Evolutionary conservation across 2,329 filamentous ascomycete species (phyloP), one percentile per base, ranked within the genome.

Genomic region (Rutstroemia sydowiana): DNA sequence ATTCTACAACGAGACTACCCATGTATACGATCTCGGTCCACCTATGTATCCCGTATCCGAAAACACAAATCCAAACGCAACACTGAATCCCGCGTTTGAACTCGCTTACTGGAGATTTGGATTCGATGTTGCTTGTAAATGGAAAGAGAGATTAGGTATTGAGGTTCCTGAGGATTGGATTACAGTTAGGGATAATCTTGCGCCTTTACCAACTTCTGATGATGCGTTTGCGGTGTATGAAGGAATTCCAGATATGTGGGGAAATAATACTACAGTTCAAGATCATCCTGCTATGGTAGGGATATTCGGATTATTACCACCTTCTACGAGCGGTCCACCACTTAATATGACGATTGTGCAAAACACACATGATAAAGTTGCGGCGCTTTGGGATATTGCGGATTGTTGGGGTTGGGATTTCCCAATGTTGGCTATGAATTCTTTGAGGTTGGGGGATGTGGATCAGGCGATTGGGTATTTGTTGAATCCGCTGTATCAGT

Each of bases 51-150:
- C 73, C 0, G 73, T 75, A 5, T 73, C 74, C 1, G 79, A 83
- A 59, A 83, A 81, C 56, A 82, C 79, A 0, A 71, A 72, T 10
- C 77, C 78, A 1, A 81, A 81, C 54, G 64, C 60, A 1, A 82
- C 78, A 0, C 61, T 75, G 2, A 82, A 82, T 57, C 76, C 79
- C 16, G 73, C 77, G 0, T 83, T 82, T 51, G 79, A 83, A 65
- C 66, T 78, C 5, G 57, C 78, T 6, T 83, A 83, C 63, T 82
- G 78, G 78, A 71, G 75, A 14, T 82, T 82, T 54, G 79, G 79
- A 1, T 69, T 82, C 14, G 71, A 76, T 21, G 63, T 81, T 1
- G 79, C 79, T 3, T 67, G 70, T 2, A 58, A 65, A 9, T 83
- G 79, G 79, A 77, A 76, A 59, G 53, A 65, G 43, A 69, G 77